Conservation (phyloP, 345 rosid genomes). For the Melaleuca alternifolia region DNA sequence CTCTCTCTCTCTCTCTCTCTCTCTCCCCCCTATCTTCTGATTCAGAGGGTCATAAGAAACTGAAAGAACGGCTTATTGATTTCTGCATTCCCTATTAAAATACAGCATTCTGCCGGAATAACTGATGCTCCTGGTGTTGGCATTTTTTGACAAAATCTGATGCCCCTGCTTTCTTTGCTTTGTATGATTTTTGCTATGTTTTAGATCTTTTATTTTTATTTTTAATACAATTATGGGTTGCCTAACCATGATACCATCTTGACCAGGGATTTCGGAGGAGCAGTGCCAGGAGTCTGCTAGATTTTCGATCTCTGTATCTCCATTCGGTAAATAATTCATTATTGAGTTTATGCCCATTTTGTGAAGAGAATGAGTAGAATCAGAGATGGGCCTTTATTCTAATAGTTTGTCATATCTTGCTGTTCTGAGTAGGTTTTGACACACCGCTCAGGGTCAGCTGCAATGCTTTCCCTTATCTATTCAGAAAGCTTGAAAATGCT, state of each 20-base stretch:
- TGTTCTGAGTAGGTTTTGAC: slow-evolving; percentile 45
- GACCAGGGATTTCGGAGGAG: slow-evolving; percentile 44
- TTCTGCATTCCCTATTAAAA: background rate
- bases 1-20: too few species aligned
- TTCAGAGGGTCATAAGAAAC: too few species aligned
- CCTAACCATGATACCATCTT: background rate
- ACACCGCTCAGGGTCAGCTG: slow-evolving; percentile 51
- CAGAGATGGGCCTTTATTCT: background rate
- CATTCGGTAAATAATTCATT: slow-evolving; percentile 29
- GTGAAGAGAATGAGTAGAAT: background rate
- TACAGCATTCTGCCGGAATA: background rate
- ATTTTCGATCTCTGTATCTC: slow-evolving; percentile 47
- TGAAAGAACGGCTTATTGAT: background rate
- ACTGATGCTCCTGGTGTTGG: background rate
- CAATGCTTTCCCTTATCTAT: slow-evolving; percentile 44
- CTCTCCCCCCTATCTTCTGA: too few species aligned
- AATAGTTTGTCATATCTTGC: background rate
- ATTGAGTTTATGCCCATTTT: background rate
- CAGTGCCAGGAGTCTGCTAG: slow-evolving; percentile 15
- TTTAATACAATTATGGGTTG: background rate
- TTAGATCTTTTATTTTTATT: background rate
- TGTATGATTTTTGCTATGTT: background rate
- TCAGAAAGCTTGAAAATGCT: slow-evolving; percentile 58
- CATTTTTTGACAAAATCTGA: background rate
- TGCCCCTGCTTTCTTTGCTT: background rate